Base-by-base conservation (phyloP, 2,329 filamentous ascomycete genomes). In the Xylariales sp. region DNA sequence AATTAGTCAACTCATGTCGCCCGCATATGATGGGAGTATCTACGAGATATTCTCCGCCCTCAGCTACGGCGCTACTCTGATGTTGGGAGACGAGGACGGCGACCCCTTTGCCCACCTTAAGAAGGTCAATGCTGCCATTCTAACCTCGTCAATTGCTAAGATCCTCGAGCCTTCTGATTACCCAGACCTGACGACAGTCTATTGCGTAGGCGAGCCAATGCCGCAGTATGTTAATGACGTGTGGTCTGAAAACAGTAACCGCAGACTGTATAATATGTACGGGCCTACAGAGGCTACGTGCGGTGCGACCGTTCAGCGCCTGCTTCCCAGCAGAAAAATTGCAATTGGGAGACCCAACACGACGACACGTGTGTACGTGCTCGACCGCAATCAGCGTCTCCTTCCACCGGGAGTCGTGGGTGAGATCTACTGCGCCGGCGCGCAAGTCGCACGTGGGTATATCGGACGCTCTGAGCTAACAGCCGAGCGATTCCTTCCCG, bases 31-130 rank as follows among this genome's bases (percentile, higher is more conserved):
- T 14, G 53, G 53, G 10, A 56, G 53, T 18, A 56, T 56, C n/a
- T 36, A 56, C 39, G 53, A 56, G 53, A 56, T 56, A 30, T 59
- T 59, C 32, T 59, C 56, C 4, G 45, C 56, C 1, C 56, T 59
- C 1, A 59, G 36, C 23, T 59, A 59, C 36, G 56, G 56, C 12
- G 56, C 56, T 16, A 49, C 56, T 46, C n/a, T 59, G 9, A 9
- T 43, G 12, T 49, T 49, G 18, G 45, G 7, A 7, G 41, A 43
- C 2, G 30, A 43, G 32, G 56, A 59, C 5, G 58, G 46, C 10
- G 46, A 53, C 28, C 58, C 58, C 18, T 53, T 61, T 45, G n/a
- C 58, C 23, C 58, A 61, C 28, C 46, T 61, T 34, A 39, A 61
- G 23, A 48, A 61, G 10, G 49, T 39, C 12, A 48, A 53, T 36